A percentile compares a stretch with the other conserved stretches of the same genome.
These are phyloP conservation scores for Letharia columbiana DNA, from an alignment of 495 filamentous ascomycete species.

Conservation along the genomic window DNA sequence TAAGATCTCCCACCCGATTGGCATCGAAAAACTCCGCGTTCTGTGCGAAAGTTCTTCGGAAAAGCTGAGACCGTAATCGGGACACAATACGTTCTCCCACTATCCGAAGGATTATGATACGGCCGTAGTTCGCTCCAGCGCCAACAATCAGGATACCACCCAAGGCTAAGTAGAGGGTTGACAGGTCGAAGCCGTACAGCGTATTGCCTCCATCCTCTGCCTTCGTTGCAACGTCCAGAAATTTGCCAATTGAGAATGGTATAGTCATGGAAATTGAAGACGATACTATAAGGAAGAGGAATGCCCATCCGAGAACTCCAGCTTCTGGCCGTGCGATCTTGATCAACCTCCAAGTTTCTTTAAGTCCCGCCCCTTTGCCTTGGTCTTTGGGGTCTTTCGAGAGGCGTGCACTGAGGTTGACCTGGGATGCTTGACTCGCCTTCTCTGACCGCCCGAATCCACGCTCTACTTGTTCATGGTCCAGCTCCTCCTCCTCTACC, in stretches of 20 bases:
- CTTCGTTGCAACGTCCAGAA: constrained; percentile 78
- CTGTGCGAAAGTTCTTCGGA: constrained; percentile 81
- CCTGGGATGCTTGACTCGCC: constrained; percentile 75
- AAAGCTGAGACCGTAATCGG: constrained; percentile 78
- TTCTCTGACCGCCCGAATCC: constrained; percentile 65
- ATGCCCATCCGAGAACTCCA: constrained; percentile 67
- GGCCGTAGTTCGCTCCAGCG: constrained; percentile 82
- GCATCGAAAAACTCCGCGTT: constrained; percentile 99
- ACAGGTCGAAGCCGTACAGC: constrained; percentile 64
- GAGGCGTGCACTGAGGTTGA: constrained; percentile 81
- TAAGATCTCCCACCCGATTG: constrained; percentile 90
- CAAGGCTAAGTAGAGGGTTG: constrained; percentile 71
- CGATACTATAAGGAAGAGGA: constrained; percentile 75
- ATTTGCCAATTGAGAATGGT: constrained; percentile 90
- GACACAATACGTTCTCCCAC: constrained; percentile 92
- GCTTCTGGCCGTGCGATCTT: constrained; percentile 81
- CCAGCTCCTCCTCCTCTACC: constrained; percentile 30
- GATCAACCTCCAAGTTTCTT: constrained; percentile 78
- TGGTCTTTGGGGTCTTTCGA: constrained; percentile 64
- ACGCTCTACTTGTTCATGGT: constrained; percentile 44
- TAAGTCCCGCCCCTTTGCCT: constrained; percentile 55
- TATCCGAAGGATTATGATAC: constrained; percentile 88
- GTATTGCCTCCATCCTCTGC: constrained; percentile 27
- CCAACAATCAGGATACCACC: constrained; percentile 61
- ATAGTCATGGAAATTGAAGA: constrained; percentile 89